phyloP scores from a whole-genome alignment of 352 stramenopile species.

The Pythium monospermum region DNA sequence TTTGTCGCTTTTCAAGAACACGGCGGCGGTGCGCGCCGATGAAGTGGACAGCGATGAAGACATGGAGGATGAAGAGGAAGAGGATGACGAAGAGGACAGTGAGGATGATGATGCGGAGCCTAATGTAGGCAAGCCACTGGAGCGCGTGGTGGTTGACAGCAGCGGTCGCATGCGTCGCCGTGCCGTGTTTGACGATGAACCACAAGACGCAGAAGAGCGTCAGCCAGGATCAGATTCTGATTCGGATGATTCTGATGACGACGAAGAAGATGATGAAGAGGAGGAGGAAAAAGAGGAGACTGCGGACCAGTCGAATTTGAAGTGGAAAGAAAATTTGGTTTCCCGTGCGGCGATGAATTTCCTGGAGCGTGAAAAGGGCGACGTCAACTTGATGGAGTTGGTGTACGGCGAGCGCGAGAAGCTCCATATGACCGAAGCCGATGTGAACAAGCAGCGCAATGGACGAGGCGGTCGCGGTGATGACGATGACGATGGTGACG shows the following conservation, averaged over 20 bases:
- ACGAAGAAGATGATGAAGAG: conserved; percentile 37
- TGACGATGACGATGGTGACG: conserved; percentile 49
- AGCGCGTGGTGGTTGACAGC: conserved; percentile 64
- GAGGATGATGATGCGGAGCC: conserved; percentile 40
- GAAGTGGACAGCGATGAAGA: conserved; percentile 63
- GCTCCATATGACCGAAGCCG: conserved; percentile 73
- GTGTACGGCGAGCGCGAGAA: conserved; percentile 87
- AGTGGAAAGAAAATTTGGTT: conserved; percentile 86
- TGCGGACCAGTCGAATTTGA: conserved; percentile 61
- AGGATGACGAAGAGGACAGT: conserved; percentile 48
- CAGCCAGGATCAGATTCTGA: conserved; percentile 32
- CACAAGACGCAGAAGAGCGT: conserved; percentile 22
- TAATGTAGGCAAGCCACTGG: conserved; percentile 55
- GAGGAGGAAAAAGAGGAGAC: conserved; percentile 29
- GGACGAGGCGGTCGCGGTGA: conserved; percentile 27
- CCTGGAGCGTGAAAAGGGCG: conserved; percentile 68
- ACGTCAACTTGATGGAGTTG: conserved; percentile 89
- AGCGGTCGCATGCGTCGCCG: conserved; percentile 68
- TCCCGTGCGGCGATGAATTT: conserved; percentile 83
- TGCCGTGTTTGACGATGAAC: conserved; percentile 70
- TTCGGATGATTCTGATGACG: conserved; percentile 40
- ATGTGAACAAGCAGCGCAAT: conserved; percentile 49
- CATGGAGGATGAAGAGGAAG: conserved; percentile 49
- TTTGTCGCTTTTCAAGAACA: conserved; percentile 95
- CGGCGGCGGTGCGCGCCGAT: conserved; percentile 72